Base-by-base conservation (phyloP, 345 rosid species). In the Melastoma malabathricum region DNA sequence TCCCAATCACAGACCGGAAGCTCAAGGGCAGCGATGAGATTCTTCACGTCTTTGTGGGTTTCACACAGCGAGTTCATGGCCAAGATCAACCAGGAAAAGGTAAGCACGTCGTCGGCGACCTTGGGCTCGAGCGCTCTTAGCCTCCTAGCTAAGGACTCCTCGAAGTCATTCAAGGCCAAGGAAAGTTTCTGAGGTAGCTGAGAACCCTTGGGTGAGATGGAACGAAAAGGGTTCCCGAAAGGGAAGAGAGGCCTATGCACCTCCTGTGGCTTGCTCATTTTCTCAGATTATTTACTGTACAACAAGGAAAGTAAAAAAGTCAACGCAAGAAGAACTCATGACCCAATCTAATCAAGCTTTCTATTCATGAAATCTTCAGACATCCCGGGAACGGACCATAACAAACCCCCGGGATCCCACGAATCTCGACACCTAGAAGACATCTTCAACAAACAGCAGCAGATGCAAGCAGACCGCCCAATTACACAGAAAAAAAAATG, bases 1-100 rank as follows among this genome's bases (percentile, higher is more conserved):
- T 86, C 94, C 97, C 97, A 89, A 56, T 79, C 83, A 48, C 73
- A 65, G 19, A 89, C 81, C 38, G 94, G 97, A 31, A 86, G 83
- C 59, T 83, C 88, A 46, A 89, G 90, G 46, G 69, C 82, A 8
- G 94, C 74, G 49, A 83, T 81, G 27, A 89, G 78, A 4, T 61
- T 59, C 54, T 89, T 79, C 47, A 86, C 69, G 73, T 62, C 80
- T 18, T 46, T 60, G 19, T 89, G 95, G 18, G 82, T 83, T 68
- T 77, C 89, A 22, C 84, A 71, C 45, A 89, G 86, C n/a, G 87
- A 70, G 57, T 79, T 80, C 86, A 79, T 81, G 9, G 95, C 95
- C 47, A 68, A 62, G 66, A 68, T 82, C 96, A 87, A 82, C 98
- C 98, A 92, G 4, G 82, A 46, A 23, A 89, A 63, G 68, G 74